phyloP scores from a whole-genome alignment of 2,329 filamentous ascomycete genomes.

The Colletotrichum brevisporum region DNA sequence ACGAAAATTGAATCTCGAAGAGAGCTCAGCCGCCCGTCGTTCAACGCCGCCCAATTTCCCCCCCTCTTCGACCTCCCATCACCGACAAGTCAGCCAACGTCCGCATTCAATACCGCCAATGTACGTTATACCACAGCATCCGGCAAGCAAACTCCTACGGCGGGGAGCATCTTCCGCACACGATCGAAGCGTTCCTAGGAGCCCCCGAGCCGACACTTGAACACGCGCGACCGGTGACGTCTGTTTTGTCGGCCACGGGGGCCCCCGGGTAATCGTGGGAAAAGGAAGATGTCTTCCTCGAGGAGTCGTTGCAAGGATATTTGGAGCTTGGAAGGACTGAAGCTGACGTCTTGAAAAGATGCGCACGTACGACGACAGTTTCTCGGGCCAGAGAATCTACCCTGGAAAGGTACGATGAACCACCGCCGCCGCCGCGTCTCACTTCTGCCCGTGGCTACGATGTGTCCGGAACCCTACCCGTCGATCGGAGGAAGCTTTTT shows the following conservation, averaged over 20 bases:
- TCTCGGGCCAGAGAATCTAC: constrained; percentile 78
- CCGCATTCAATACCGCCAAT: constrained; percentile 41
- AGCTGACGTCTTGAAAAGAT: constrained; percentile 59
- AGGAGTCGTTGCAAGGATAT: not conserved
- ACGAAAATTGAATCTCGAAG: constrained; percentile 36
- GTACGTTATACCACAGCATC: constrained; percentile 19
- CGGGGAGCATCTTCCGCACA: not conserved
- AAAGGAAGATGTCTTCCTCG: too few relatives aligned
- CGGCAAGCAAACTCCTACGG: not conserved
- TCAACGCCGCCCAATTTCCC: constrained; percentile 21
- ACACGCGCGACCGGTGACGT: not conserved
- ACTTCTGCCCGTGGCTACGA: not conserved
- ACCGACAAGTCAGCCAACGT: constrained; percentile 41
- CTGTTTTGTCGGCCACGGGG: not conserved
- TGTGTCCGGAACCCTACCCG: not conserved
- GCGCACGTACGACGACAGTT: constrained; percentile 77
- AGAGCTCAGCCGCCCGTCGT: constrained; percentile 10
- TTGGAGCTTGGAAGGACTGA: not conserved
- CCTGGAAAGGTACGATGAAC: constrained; percentile 73
- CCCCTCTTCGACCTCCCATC: constrained; percentile 32
- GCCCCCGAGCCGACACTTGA: constrained; percentile 4
- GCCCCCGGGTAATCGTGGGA: not conserved
- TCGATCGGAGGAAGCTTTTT: constrained; percentile 24
- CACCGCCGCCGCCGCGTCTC: not conserved
- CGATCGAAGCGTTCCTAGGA: not conserved